Conservation (phyloP, 2,329 filamentous ascomycete species). For the Xylariomycetidae sp. region DNA sequence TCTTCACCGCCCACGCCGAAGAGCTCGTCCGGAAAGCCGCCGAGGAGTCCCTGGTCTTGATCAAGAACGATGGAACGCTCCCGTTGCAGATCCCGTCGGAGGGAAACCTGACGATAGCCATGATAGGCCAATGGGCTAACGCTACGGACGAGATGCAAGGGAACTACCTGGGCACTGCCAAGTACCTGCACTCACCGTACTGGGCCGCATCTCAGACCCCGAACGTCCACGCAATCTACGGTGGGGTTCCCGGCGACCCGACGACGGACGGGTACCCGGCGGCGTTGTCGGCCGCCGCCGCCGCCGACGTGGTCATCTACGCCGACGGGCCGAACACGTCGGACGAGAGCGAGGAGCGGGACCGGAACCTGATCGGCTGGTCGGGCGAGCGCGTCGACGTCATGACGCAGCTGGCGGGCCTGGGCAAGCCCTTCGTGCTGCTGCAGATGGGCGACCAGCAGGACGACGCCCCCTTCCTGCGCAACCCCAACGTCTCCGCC, state of each 20-base stretch:
- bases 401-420: conserved; percentile 31
- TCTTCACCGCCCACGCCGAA: conserved; percentile 17
- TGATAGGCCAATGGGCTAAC: conserved; percentile 22
- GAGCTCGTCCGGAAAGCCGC: conserved; percentile 18
- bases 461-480: conserved; percentile 36
- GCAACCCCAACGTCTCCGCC: conserved; percentile 37
- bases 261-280: conserved; percentile 23
- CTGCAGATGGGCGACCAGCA: conserved; percentile 44
- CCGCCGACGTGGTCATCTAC: conserved; percentile 47
- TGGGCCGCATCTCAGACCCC: conserved; percentile 43
- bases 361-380: conserved; percentile 47
- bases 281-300: conserved; percentile 32
- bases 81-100: conserved; percentile 13
- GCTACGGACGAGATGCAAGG: conserved; percentile 20
- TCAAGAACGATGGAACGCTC: conserved; percentile 21
- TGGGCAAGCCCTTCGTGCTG: conserved; percentile 44
- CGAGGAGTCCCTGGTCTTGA: conserved; percentile 20
- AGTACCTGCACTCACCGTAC: conserved; percentile 48
- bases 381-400: conserved; percentile 43
- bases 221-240: conserved; percentile 39
- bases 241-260: conserved; percentile 24
- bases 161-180: conserved; percentile 44
- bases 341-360: conserved; percentile 35
- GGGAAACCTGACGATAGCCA: conserved; percentile 13
- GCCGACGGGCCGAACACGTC: conserved; percentile 45